Evolutionary conservation across 345 rosid species (phyloP), one percentile per base, ranked within the genome.

Genomic region (Populus tremula): DNA sequence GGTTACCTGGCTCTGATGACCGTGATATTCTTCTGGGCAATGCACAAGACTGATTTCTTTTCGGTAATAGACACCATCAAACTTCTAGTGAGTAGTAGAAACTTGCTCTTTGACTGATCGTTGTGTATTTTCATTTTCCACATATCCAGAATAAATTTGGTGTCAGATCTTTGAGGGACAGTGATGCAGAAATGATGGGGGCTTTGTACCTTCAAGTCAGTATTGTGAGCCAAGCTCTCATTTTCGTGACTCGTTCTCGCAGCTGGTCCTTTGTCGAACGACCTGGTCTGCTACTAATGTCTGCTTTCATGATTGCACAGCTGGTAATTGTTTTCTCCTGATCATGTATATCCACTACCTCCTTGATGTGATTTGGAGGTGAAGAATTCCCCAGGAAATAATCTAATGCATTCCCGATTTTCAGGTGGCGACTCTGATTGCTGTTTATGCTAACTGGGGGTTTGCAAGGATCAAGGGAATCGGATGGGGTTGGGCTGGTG

Each of bases 141-240:
- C 25, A 59, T 27, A 63, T 75, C 56, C 81, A 82, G 85, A 82
- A 82, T 33, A 75, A 75, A 70, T 82, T 82, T 50, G 56, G 69
- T 5, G 82, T 82, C 31, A 75, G 76, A 29, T 47, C 78, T 11
- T 2, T 82, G 3, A 62, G 72, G 45, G 0, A 59, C 0, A 71
- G 2, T 0, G n/a, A 67, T 1, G 3, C 66, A 10, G 85, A 82
- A 73, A 69, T 78, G 79, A 78, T 69, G 67, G 79, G 71, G 18
- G 85, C 85, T 67, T 45, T 82, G 14, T 82, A 82, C 39, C 85
- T 82, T 66, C 85, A 82, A 82, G 85, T 82, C 53, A 82, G 85
- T 67, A 78, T 78, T 39, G 75, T 82, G 25, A 82, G 85, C 49
- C 82, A 78, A 59, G 82, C 85, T 64, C 82, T 82, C 59, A 82